These are phyloP conservation scores for Nyctanthes arbortristis DNA, from an alignment of 257 asterid genomes.

Conservation along the genomic window DNA sequence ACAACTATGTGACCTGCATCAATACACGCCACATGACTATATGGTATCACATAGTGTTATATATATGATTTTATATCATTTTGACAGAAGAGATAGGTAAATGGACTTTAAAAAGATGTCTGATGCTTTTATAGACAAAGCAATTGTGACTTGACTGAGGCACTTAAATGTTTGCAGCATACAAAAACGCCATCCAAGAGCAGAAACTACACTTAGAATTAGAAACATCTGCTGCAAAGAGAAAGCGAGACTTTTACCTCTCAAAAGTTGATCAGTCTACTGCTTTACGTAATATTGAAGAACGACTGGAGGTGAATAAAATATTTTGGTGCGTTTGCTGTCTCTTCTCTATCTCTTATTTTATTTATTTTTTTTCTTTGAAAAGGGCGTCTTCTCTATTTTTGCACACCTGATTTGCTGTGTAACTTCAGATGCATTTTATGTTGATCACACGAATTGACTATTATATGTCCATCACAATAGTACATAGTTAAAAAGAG, in stretches of 20 bases:
- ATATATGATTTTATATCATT: too few species aligned
- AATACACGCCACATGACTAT: too few species aligned
- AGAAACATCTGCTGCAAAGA: constrained; percentile 79
- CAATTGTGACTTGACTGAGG: constrained; percentile 21
- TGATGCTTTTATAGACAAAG: constrained; percentile 7
- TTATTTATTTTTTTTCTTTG: too few species aligned
- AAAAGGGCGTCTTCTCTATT: too few species aligned
- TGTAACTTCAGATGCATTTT: not conserved
- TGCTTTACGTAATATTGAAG: constrained; percentile 62
- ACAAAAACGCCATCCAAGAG: constrained; percentile 73
- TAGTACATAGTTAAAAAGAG: not conserved
- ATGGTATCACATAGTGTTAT: too few species aligned
- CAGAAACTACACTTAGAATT: constrained; percentile 72
- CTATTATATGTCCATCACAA: not conserved
- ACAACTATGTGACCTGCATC: too few species aligned
- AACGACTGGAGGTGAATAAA: constrained; percentile 69
- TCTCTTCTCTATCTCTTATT: too few species aligned
- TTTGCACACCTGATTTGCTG: not conserved
- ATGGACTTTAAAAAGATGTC: not conserved
- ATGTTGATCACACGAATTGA: not conserved
- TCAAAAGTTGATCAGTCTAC: constrained; percentile 73
- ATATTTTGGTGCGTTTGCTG: not conserved
- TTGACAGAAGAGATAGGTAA: constrained; percentile 82
- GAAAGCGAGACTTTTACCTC: constrained; percentile 82
- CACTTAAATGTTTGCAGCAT: constrained; percentile 45